Evolutionary conservation across 352 stramenopile species (phyloP), one percentile per base, ranked within the genome.

Genomic region (Blastocystis sp.): DNA sequence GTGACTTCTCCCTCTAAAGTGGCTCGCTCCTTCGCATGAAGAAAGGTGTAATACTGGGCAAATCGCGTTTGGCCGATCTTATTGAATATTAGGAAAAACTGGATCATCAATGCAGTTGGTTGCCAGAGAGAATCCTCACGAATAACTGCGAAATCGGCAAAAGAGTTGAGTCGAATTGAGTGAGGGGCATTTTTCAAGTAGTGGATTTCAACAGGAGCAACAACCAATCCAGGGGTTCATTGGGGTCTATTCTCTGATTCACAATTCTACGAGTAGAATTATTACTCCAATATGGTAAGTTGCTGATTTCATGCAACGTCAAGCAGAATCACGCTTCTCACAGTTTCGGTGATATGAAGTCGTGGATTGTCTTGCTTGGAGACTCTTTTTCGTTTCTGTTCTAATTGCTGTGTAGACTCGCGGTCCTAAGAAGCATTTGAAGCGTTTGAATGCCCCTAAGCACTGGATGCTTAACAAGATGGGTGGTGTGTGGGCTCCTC

Each of bases 371-470:
- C n/a, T n/a, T n/a, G n/a, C n/a, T n/a, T n/a, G n/a, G n/a, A n/a
- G n/a, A n/a, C n/a, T n/a, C n/a, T n/a, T n/a, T n/a, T n/a, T n/a
- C n/a, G n/a, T n/a, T n/a, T n/a, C n/a, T 75, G 32, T 59, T 59
- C 51, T 59, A 59, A 59, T 59, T 14, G n/a, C 32, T 59, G 18
- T 36, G n/a, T 87, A 88, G 91, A 87, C 91, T 89, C 90, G 91
- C 84, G 92, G 92, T 89, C 92, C 92, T 29, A 94, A 95, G 91
- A 96, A 96, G 89, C 93, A 97, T 87, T 89, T 96, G 65, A 97
- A 97, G 92, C 91, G 93, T 81, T 90, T 97, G 87, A 92, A 95
- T 93, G 92, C 93, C 46, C 93, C 93, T 75, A 90, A 89, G 64
- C 91, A 96, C 87, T 97, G 93, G 93, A 94, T 95, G 89, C 89